These are phyloP conservation scores for Tuber brumale DNA, from an alignment of 495 filamentous ascomycete species.

Conservation along the genomic window DNA sequence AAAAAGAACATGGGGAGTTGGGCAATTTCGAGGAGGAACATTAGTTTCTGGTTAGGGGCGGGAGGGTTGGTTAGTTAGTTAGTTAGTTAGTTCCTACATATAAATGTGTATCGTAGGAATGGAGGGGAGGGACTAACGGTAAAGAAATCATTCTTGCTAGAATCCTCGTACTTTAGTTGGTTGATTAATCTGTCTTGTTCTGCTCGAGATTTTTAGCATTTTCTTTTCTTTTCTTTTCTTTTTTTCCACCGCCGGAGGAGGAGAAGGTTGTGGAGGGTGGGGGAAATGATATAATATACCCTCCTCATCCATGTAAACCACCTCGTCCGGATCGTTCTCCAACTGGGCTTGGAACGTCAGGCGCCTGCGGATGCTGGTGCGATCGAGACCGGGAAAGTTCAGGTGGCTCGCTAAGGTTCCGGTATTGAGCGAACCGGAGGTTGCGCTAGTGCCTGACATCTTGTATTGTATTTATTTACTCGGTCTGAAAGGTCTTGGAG, in stretches of 20 bases:
- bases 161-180: neutral
- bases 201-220: neutral
- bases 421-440: neutral
- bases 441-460: neutral
- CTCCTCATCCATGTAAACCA: conserved; percentile 1
- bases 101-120: neutral
- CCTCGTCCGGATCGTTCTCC: neutral
- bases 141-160: neutral
- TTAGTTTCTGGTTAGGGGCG: neutral
- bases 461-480: neutral
- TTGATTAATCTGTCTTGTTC: neutral
- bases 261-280: neutral
- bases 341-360: neutral
- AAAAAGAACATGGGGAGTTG: conserved; percentile 5
- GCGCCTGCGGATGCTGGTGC: neutral
- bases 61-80: too few species aligned
- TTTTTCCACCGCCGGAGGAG: neutral
- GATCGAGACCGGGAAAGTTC: conserved; percentile 2
- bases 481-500: neutral
- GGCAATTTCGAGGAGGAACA: neutral
- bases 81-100: neutral
- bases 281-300: neutral
- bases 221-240: too few species aligned
- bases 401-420: neutral
- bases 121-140: neutral